Conservation (phyloP, 441 rosid species). For the Adansonia madagascariensis region DNA sequence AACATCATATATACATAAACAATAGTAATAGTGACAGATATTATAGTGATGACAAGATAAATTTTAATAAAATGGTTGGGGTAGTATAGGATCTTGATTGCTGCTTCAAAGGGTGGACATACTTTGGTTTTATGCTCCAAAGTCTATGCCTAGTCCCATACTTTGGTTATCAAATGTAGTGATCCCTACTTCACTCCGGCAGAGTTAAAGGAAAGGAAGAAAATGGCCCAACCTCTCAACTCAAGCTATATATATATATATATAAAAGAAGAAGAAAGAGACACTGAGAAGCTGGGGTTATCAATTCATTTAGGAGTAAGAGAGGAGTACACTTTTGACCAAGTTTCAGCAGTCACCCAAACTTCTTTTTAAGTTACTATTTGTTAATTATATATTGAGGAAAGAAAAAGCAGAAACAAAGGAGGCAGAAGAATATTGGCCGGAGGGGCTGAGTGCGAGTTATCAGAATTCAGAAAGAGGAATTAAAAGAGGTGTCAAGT, state of each 20-base stretch:
- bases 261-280: neutral
- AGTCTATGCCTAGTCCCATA: conserved; percentile 27
- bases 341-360: conserved; percentile 2
- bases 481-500: conserved; percentile 33
- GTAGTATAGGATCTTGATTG: neutral
- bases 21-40: conserved; percentile 14
- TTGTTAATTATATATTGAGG: conserved; percentile 21
- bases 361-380: conserved; percentile 5
- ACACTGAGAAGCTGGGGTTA: conserved; percentile 32
- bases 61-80: neutral
- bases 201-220: conserved; percentile 38
- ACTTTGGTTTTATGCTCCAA: conserved; percentile 19
- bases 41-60: neutral
- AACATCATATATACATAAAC: neutral
- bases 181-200: conserved; percentile 38
- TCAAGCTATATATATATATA: neutral
- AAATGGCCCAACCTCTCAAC: conserved; percentile 41
- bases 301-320: conserved; percentile 25
- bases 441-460: neutral
- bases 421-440: neutral
- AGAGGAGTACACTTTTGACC: conserved; percentile 38
- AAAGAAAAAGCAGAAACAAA: neutral
- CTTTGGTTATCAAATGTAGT: conserved; percentile 27
- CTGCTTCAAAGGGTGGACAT: conserved; percentile 17
- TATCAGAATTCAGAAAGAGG: neutral